Conservation (phyloP, 805 yeast species). For the Lipomyces kockii region DNA sequence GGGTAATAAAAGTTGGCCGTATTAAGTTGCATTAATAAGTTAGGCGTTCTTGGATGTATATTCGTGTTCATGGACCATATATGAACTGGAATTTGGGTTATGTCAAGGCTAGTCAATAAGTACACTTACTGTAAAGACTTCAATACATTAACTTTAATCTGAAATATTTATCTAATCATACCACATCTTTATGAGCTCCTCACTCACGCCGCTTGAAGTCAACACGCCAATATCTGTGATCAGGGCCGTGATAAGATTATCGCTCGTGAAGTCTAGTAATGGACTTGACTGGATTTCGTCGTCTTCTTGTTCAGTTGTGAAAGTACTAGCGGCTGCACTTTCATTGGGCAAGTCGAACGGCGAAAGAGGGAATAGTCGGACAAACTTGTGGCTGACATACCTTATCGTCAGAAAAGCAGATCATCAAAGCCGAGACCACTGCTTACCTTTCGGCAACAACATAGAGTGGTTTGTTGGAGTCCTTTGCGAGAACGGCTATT, state of each 20-base stretch:
- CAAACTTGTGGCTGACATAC: constrained; percentile 78
- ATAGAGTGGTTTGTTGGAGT: constrained; percentile 89
- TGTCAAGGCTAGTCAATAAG: background rate
- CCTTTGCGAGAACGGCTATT: constrained; percentile 87
- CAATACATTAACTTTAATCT: too few relatives aligned
- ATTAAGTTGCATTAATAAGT: background rate
- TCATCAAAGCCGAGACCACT: background rate
- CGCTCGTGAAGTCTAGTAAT: constrained; percentile 90
- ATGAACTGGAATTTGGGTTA: background rate
- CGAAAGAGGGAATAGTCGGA: constrained; percentile 90
- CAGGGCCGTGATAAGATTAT: constrained; percentile 91
- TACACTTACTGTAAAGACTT: too few relatives aligned
- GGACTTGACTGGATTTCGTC: constrained; percentile 53
- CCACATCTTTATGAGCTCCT: constrained; percentile 91
- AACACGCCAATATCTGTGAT: constrained; percentile 95
- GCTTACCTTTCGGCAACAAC: constrained; percentile 76
- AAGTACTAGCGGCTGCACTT: constrained; percentile 15
- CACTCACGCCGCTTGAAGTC: constrained; percentile 98
- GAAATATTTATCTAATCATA: constrained; percentile 21
- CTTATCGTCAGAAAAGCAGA: background rate
- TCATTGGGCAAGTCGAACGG: constrained; percentile 84
- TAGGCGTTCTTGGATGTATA: background rate
- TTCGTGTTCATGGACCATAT: background rate
- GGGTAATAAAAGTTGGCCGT: constrained; percentile 30
- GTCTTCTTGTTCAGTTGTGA: constrained; percentile 36